Evolutionary conservation across 2,329 filamentous ascomycete genomes (phyloP), one percentile per base, ranked within the genome.

Genomic region (Sporothrix variecibatus): DNA sequence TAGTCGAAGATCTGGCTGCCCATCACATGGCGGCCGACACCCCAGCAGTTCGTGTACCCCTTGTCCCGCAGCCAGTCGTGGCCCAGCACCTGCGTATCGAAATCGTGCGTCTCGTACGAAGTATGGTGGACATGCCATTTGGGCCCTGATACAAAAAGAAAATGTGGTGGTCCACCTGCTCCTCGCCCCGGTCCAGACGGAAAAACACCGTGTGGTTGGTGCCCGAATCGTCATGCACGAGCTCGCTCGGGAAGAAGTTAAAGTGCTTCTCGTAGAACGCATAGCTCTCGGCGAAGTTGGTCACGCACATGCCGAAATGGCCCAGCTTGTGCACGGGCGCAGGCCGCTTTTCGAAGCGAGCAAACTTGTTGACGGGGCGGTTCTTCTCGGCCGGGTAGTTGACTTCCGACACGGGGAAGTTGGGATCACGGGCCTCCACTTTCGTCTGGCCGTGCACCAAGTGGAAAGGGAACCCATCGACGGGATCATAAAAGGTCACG

Each of bases 1-100:
- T 92, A 93, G 78, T 93, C 91, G 77, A 93, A 94, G 71, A 93
- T 89, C 82, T 93, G 91, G 76, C 87, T 89, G 3, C 91, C 91
- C 77, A 93, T 84, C 28, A 93, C 87, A 82, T 93, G 91, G 71
- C 92, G 82, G 0, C 92, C 92, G 0, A 94, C 88, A 1, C 92
- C 92, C 92, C 92, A 94, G 76, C 90, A 90, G 77, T 86, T 87
- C 78, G 85, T 86, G 79, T 92, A 92, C 1, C 88, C 88, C 80
- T 90, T 88, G 76, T 88, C 82, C 1, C 84, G 84, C 75, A 94
- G 82, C 89, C 90, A 93, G 78, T 92, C 87, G 81, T 94, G 92
- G 0, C 92, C 92, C 2, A 93, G 83, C 43, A 89, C 85, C 83
- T 93, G 91, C 4, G 89, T 88, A 79, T 94, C 91, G 78, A 91